Conservation (phyloP, 805 yeast species). For the Starmera amethionina region DNA sequence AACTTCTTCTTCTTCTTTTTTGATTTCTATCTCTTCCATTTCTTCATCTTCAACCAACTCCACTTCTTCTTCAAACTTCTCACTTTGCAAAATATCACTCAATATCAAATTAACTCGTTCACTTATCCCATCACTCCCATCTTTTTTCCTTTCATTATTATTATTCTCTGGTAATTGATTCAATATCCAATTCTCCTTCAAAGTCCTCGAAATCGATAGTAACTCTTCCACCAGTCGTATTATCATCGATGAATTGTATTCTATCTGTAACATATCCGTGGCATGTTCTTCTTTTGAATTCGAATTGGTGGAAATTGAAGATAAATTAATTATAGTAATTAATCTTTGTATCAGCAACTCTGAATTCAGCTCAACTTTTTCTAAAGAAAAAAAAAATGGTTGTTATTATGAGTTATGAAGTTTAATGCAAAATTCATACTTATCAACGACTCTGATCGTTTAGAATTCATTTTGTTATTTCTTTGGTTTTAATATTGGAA, state of each 20-base stretch:
- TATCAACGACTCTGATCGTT: slow-evolving; percentile 29
- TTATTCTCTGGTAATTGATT: slow-evolving; percentile 35
- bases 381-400: slow-evolving; percentile 12
- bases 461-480: slow-evolving; percentile 31
- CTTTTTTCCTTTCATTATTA: slow-evolving; percentile 4
- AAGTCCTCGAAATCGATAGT: slow-evolving; percentile 33
- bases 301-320: slow-evolving; percentile 9
- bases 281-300: slow-evolving; percentile 26
- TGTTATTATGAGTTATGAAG: too few species aligned
- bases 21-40: not conserved
- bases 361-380: slow-evolving; percentile 40
- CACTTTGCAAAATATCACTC: slow-evolving; percentile 3
- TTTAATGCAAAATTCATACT: too few species aligned
- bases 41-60: slow-evolving; percentile 3
- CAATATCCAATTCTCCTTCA: slow-evolving; percentile 48
- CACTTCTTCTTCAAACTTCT: slow-evolving; percentile 5
- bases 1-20: not conserved
- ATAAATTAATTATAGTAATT: slow-evolving; percentile 40
- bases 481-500: too few species aligned
- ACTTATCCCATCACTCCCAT: slow-evolving; percentile 1
- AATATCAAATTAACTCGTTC: slow-evolving; percentile 2
- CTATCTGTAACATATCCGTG: slow-evolving; percentile 45
- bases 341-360: slow-evolving; percentile 42
- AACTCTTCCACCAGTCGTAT: slow-evolving; percentile 44
- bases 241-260: slow-evolving; percentile 41